phyloP scores from a whole-genome alignment of 805 yeast species.

The Wickerhamiella allomyrinae region DNA sequence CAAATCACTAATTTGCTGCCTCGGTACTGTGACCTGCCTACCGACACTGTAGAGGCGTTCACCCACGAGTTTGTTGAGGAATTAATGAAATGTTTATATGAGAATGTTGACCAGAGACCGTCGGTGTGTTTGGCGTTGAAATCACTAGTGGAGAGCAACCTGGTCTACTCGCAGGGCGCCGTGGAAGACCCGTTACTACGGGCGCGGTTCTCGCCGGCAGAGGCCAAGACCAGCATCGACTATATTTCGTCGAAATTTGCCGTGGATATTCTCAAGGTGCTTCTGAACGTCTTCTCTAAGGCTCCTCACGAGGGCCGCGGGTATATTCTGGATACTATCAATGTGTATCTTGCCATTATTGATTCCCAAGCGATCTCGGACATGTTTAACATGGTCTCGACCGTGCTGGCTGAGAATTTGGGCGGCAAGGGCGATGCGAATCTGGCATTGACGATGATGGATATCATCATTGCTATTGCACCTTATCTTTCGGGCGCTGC shows the following conservation, averaged over 20 bases:
- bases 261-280: conserved; percentile 65
- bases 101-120: conserved; percentile 60
- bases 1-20: conserved; percentile 91
- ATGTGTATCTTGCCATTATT: conserved; percentile 60
- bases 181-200: conserved; percentile 45
- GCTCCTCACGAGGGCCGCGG: conserved; percentile 71
- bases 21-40: conserved; percentile 74
- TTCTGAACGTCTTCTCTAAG: conserved; percentile 86
- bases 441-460: conserved; percentile 76
- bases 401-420: conserved; percentile 58
- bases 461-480: conserved; percentile 73
- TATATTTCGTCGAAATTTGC: conserved; percentile 44
- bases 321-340: conserved; percentile 74
- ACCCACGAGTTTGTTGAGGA: conserved; percentile 64
- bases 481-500: conserved; percentile 51
- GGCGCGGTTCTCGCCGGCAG: conserved; percentile 43
- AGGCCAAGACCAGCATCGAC: conserved; percentile 43
- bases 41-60: conserved; percentile 51
- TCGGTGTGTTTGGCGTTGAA: conserved; percentile 73
- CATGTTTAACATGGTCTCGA: conserved; percentile 78
- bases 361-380: conserved; percentile 48
- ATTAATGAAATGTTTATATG: conserved; percentile 60
- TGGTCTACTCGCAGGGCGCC: conserved; percentile 44
- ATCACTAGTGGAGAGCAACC: conserved; percentile 62
- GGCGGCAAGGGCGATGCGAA: conserved; percentile 20